Percentiles rank a stretch among this genome's conserved stretches.
phyloP scores from a whole-genome alignment of 2,329 filamentous ascomycete genomes.

The Xylariales sp. region DNA sequence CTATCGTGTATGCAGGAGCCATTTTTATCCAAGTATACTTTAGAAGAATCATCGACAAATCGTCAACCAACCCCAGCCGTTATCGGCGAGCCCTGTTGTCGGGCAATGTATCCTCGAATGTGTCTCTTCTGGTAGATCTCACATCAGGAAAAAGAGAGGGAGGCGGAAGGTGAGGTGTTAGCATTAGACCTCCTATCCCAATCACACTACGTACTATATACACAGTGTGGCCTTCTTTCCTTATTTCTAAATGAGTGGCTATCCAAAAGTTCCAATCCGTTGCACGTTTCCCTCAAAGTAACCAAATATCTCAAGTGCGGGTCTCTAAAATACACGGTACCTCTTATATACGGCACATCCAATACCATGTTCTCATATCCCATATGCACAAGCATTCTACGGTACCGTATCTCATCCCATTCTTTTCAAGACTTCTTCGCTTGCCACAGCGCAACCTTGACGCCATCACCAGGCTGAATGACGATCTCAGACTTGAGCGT shows the following conservation, averaged over 20 bases:
- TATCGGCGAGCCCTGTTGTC: neutral
- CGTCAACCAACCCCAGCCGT: neutral
- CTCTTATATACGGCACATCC: conserved; percentile 6
- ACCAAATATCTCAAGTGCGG: neutral
- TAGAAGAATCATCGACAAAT: no score
- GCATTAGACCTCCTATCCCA: no score
- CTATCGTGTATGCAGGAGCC: no score
- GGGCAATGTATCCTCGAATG: neutral
- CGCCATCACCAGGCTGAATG: conserved; percentile 68
- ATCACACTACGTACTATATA: no score
- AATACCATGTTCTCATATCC: neutral
- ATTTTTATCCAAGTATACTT: no score
- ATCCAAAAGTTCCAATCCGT: no score
- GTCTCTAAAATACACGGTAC: neutral
- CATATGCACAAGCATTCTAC: neutral
- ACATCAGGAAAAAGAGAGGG: neutral
- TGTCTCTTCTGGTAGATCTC: neutral
- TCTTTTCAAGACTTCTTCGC: conserved; percentile 46
- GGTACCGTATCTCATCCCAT: neutral
- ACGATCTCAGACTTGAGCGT: conserved; percentile 70
- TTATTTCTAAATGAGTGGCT: no score
- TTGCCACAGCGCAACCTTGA: conserved; percentile 67
- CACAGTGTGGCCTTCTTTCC: no score
- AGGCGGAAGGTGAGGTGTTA: neutral
- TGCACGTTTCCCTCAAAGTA: no score